Conservation (phyloP, 1,139 yeast species). For the Taphrina deformans region DNA sequence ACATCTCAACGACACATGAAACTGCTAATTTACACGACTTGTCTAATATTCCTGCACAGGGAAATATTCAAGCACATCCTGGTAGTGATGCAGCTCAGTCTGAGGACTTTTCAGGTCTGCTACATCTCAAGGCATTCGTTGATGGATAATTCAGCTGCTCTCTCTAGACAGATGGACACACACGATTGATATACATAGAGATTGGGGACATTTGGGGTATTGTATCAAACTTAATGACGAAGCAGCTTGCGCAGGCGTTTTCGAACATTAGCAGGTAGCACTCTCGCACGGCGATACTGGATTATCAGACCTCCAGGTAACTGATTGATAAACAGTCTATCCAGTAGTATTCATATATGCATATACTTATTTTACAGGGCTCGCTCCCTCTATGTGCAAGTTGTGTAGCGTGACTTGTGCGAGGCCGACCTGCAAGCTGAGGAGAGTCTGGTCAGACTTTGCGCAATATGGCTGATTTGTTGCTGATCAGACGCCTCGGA, state of each 20-base stretch:
- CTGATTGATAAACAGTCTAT: neutral
- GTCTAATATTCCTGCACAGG: neutral
- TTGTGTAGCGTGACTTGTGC: too few relatives aligned
- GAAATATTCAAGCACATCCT: neutral
- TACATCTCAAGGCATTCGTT: slow-evolving; percentile 10
- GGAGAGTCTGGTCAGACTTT: neutral
- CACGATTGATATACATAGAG: too few relatives aligned
- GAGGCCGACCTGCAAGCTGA: neutral
- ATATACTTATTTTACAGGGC: neutral
- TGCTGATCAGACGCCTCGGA: neutral
- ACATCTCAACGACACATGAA: neutral
- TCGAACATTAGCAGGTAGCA: neutral
- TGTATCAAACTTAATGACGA: neutral
- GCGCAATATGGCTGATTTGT: neutral
- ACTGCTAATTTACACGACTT: neutral
- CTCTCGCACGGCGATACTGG: too few relatives aligned
- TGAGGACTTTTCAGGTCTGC: slow-evolving; percentile 17
- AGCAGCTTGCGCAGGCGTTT: neutral
- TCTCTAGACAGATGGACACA: too few relatives aligned
- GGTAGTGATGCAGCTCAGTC: slow-evolving; percentile 1
- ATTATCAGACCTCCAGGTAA: too few relatives aligned
- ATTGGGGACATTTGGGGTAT: neutral
- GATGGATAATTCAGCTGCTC: neutral
- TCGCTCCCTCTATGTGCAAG: too few relatives aligned
- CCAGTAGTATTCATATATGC: neutral